A percentile compares a stretch with the other conserved stretches of the same genome.
phyloP scores from a whole-genome alignment of 257 asterid genomes.

The Pogostemon cablin region DNA sequence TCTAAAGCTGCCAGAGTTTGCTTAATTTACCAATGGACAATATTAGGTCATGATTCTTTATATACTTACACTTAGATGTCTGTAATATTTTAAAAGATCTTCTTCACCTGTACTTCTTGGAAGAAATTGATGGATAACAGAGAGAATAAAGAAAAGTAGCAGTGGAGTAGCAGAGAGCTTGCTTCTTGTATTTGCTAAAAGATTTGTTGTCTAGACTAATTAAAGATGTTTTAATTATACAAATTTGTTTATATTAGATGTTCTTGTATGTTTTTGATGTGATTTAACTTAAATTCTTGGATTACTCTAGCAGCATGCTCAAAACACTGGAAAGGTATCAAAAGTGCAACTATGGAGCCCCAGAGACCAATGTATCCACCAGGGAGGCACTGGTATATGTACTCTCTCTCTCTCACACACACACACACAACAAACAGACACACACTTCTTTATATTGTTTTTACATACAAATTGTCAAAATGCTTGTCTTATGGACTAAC shows the following conservation, averaged over 20 bases:
- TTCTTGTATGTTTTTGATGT: neutral
- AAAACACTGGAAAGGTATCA: conserved; percentile 97
- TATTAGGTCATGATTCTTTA: conserved; percentile 6
- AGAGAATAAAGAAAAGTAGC: conserved; percentile 6
- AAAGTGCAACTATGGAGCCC: conserved; percentile 97
- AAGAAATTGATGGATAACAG: conserved; percentile 30
- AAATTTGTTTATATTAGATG: neutral
- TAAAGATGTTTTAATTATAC: conserved; percentile 3
- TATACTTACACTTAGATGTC: conserved; percentile 22
- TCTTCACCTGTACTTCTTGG: conserved; percentile 16
- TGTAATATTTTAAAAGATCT: conserved; percentile 24
- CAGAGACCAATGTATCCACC: conserved; percentile 79
- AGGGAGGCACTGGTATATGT: conserved; percentile 91
- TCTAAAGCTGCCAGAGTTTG: conserved; percentile 32
- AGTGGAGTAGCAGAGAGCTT: neutral
- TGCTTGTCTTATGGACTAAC: no score
- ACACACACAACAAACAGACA: no score
- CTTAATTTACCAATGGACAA: conserved; percentile 39
- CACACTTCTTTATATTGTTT: no score
- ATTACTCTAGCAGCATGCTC: conserved; percentile 77
- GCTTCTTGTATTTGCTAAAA: conserved; percentile 11
- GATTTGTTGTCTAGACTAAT: conserved; percentile 30
- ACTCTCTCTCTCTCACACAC: neutral
- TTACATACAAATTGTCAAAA: no score
- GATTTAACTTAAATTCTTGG: conserved; percentile 31